phyloP scores from a whole-genome alignment of 768 basidiomycete species.

The Pleurotus giganteus region DNA sequence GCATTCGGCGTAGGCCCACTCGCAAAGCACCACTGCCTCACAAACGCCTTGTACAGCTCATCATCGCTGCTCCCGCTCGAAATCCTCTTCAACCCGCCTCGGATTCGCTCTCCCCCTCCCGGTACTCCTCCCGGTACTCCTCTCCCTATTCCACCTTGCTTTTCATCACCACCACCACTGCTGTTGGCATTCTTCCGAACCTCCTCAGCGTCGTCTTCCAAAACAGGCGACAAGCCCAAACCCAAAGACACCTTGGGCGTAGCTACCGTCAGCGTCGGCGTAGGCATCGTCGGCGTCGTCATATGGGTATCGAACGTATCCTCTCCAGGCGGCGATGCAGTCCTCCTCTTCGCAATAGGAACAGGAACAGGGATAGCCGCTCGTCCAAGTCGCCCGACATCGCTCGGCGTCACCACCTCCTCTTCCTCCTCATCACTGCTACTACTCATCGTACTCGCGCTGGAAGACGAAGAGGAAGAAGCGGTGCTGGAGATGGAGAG shows the following conservation, averaged over 20 bases:
- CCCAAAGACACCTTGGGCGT: background rate
- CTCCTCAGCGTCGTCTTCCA: background rate
- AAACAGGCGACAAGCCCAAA: no score
- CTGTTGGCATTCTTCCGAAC: no score
- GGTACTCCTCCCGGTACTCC: no score
- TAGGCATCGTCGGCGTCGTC: background rate
- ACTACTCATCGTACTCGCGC: background rate
- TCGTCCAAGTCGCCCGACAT: background rate
- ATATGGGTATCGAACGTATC: background rate
- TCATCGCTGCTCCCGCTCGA: slow-evolving; percentile 16
- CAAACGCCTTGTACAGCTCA: slow-evolving; percentile 55
- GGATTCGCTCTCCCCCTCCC: background rate
- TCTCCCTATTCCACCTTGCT: no score
- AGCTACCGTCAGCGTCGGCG: background rate
- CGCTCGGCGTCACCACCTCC: slow-evolving; percentile 2
- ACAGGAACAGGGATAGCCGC: background rate
- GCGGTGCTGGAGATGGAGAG: background rate
- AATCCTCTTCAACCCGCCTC: slow-evolving; percentile 4
- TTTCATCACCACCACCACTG: no score
- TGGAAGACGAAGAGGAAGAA: slow-evolving; percentile 5
- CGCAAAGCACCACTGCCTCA: slow-evolving; percentile 70
- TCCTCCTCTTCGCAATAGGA: background rate
- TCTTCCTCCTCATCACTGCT: background rate
- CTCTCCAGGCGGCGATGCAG: background rate
- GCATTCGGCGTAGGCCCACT: slow-evolving; percentile 28